Evolutionary conservation across 768 basidiomycete species (phyloP), one percentile per base, ranked within the genome.

Genomic region (Mycena crocata): DNA sequence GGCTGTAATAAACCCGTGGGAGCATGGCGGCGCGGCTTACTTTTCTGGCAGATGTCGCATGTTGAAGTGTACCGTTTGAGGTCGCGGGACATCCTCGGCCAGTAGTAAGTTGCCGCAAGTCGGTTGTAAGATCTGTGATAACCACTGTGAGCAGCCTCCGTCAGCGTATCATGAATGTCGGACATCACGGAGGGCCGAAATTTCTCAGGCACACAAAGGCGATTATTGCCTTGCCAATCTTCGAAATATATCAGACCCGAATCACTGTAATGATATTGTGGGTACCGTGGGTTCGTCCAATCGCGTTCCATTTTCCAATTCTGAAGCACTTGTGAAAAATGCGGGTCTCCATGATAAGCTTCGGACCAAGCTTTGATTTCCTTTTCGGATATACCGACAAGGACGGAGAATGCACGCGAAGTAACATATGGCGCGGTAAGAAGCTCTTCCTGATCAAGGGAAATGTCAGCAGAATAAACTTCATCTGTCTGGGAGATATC

Each of bases 61-160:
- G 52, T 54, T 7, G 52, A 54, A 32, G 26, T 28, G 19, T 54
- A 54, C 8, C 30, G 35, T 17, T 39, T 54, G 9, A 39, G 30
- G 10, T 39, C 13, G 5, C 35, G 35, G 2, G 52, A 54, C 52
- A 54, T 54, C 7, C 34, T 24, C 12, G 24, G 52, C 52, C 52
- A 54, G n/a, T 54, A 39, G 13, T 54, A 54, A 19, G 37, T 54
- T 5, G 50, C 21, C 1, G 50, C 50, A 4, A 51, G 50, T 23
- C 32, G 50, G 19, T 51, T 51, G 28, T 54, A 54, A 5, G 19
- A 35, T 3, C 73, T 71, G 44, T 69, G 62, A 48, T 72, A n/a
- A n/a, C n/a, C 76, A 8, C 57, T 68, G 57, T 81, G 80, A 5
- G 78, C 78, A 1, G 62, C 62, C 61, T 78, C 74, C 0, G 65